Conservation (phyloP, 2,329 filamentous ascomycete genomes). For the Fusarium nematophilum region DNA sequence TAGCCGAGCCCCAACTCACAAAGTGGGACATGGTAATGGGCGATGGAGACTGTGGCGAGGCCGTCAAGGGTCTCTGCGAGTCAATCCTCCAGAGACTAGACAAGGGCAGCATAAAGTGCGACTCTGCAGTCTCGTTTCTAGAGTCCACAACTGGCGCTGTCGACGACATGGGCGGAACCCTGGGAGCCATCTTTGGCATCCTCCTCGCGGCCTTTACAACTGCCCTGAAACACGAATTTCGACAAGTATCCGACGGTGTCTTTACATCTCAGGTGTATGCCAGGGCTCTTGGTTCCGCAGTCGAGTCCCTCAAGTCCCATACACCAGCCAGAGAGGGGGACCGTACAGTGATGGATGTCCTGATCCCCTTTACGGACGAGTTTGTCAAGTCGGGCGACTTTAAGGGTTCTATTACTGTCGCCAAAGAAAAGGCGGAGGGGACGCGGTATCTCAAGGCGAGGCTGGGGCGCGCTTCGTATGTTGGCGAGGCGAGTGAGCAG, state of each 20-base stretch:
- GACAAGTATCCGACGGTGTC: too few species aligned
- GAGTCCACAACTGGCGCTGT: conserved; percentile 65
- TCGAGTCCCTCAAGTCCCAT: conserved; percentile 40
- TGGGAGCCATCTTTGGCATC: conserved; percentile 49
- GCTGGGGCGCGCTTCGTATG: too few species aligned
- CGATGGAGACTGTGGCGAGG: conserved; percentile 48
- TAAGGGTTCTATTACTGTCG: too few species aligned
- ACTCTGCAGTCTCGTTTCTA: too few species aligned
- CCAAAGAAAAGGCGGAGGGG: too few species aligned
- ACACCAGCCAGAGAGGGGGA: conserved; percentile 44
- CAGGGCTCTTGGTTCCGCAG: conserved; percentile 32
- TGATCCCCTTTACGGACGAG: conserved; percentile 74
- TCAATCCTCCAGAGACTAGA: conserved; percentile 43
- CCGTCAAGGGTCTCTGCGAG: conserved; percentile 44
- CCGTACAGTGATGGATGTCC: conserved; percentile 76
- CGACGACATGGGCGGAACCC: conserved; percentile 52
- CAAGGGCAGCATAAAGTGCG: too few species aligned
- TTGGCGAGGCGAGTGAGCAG: too few species aligned
- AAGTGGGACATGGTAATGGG: conserved; percentile 45
- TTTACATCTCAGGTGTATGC: too few species aligned
- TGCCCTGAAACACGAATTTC: too few species aligned
- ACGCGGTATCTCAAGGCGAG: too few species aligned
- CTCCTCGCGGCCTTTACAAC: conserved; percentile 58
- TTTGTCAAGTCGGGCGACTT: too few species aligned
- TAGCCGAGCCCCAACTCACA: not conserved